Evolutionary conservation across 257 asterid genomes (phyloP), one percentile per base, ranked within the genome.

Genomic region (Coffea eugenioides): DNA sequence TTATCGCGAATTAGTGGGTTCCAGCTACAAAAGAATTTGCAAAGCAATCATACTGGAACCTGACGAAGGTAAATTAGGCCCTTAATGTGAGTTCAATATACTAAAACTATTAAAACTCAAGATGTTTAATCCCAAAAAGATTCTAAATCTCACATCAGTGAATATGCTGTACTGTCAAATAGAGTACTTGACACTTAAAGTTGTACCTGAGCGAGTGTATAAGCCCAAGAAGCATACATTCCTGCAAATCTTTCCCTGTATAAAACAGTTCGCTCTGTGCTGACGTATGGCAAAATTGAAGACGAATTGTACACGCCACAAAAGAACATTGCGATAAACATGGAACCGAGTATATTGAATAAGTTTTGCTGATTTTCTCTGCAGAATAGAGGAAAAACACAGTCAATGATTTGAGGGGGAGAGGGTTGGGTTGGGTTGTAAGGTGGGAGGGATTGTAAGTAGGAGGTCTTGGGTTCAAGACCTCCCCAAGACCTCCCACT

Each of bases 201-300:
- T 21, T 74, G 13, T 74, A 80, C 83, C 79, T 84, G 87, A 6
- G 87, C 82, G 20, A 75, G 61, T n/a, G 87, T 73, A 57, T 83
- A 83, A 34, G 82, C 84, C 87, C 79, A 71, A 13, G 82, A 73
- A 21, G 82, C 69, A 69, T 84, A 84, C 87, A 84, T 84, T 77
- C 87, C 87, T 49, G 87, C 79, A 74, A 81, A 84, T 74, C 72
- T 81, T 81, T 84, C 87, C 51, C 87, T 11, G 36, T 84, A 73
- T 10, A 84, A 11, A 52, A 84, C 87, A 3, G 78, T 69, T 51
- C 87, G 64, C 39, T 84, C 85, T 34, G 72, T 78, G 73, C 75
- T 78, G 41, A 84, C 71, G 64, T 81, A 81, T 25, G 87, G 87
- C 25, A 78, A 34, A 3, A 81, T 83, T 51, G 78, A 77, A 20